These are phyloP conservation scores for Lasiosphaeria hispida DNA, from an alignment of 495 filamentous ascomycete genomes.

Conservation along the genomic window DNA sequence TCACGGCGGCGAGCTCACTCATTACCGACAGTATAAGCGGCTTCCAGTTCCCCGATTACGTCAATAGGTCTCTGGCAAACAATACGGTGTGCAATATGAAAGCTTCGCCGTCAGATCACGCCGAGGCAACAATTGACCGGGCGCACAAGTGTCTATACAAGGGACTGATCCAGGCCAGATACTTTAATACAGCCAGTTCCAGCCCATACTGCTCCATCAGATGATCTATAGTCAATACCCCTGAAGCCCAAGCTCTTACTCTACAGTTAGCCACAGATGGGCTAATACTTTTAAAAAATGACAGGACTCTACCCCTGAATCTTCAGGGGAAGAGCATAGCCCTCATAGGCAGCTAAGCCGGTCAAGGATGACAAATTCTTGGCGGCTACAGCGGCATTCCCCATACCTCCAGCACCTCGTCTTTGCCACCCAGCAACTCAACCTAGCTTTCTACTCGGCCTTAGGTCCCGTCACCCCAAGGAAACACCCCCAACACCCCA, in stretches of 20 bases:
- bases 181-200: conserved; percentile 31
- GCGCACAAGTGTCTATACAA: conserved; percentile 36
- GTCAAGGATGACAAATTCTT: conserved; percentile 30
- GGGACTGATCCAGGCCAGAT: conserved; percentile 36
- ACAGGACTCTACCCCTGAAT: conserved; percentile 30
- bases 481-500: conserved; percentile 46
- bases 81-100: conserved; percentile 51
- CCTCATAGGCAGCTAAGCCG: conserved; percentile 37
- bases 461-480: conserved; percentile 17
- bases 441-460: conserved; percentile 21
- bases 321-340: conserved; percentile 28
- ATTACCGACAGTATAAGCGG: neutral
- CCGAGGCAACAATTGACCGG: conserved; percentile 35
- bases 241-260: conserved; percentile 32
- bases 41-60: conserved; percentile 36
- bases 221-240: conserved; percentile 37
- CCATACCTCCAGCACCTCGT: conserved; percentile 32
- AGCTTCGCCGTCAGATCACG: conserved; percentile 43
- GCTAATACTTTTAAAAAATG: conserved; percentile 38
- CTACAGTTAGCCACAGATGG: conserved; percentile 29
- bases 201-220: conserved; percentile 30
- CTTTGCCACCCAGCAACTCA: conserved; percentile 32
- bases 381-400: conserved; percentile 40
- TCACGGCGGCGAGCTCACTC: neutral
- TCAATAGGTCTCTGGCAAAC: conserved; percentile 30